Base-by-base conservation (phyloP, 2,329 filamentous ascomycete species). In the Colletotrichum endophyticum region DNA sequence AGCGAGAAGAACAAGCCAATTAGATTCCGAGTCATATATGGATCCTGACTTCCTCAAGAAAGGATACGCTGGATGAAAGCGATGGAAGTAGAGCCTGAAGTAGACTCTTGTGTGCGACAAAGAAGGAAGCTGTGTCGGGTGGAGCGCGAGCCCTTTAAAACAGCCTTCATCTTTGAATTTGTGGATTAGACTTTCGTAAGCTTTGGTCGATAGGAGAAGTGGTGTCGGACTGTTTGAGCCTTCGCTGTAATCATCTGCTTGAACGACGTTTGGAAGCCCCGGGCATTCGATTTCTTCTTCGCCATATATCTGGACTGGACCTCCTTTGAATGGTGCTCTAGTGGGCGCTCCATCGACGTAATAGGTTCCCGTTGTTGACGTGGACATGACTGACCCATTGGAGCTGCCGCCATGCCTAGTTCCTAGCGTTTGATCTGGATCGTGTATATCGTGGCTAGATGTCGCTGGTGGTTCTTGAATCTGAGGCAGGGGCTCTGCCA, bases 261-360 rank as follows among this genome's bases (percentile, higher is more conserved):
- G 44, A 4, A 49, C 19, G 19, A 49, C 19, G 4, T n/a, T 49
- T 49, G 44, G 19, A 22, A 22, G 19, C 44, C 44, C 44, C 11
- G 19, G 44, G 13, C 56, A 28, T 59, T 49, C 44, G 11, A 49
- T 22, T 49, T 22, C 44, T 13, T n/a, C 44, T 22, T 49, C 44
- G 44, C 44, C 11, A 49, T 49, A 28, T 16, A 56, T 59, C n/a
- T 53, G 71, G 13, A 49, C 36, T 8, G 61, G 15, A 4, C 64
- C 57, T n/a, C 71, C 71, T 39, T 66, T 61, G 22, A 73, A 73
- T 16, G 71, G 66, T 13, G 71, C 71, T 16, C 71, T 69, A 6
- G 64, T 56, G 22, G 62, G 56, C 19, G 64, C 66, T 11, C 71
- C 71, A 53, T 73, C 71, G 13, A 73, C 71, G 30, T 73, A 73